A percentile compares a stretch with the other conserved stretches of the same genome.
Conservation (phyloP, 2,329 filamentous ascomycete species). For the Elsinoe australis region DNA sequence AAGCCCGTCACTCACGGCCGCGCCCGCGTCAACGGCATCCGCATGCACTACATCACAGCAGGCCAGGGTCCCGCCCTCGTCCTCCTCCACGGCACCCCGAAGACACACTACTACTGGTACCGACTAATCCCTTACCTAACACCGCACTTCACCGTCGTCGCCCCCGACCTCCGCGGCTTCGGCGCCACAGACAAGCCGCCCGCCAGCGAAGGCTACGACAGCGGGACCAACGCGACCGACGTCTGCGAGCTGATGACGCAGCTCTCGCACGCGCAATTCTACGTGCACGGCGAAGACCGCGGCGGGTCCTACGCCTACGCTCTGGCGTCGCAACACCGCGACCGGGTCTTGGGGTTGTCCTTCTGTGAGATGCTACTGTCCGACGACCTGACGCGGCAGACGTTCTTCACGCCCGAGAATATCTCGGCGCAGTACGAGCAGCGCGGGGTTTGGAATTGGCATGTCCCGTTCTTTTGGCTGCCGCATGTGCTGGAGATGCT, state of each 20-base stretch:
- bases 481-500: conserved; percentile 36
- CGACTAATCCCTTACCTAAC: conserved; percentile 31
- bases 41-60: conserved; percentile 30
- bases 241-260: conserved; percentile 32
- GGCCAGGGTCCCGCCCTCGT: conserved; percentile 27
- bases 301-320: conserved; percentile 33
- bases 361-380: conserved; percentile 33
- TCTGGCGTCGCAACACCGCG: conserved; percentile 28
- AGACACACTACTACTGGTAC: conserved; percentile 34
- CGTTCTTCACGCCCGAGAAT: conserved; percentile 29
- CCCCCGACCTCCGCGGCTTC: conserved; percentile 33
- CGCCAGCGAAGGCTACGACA: conserved; percentile 34
- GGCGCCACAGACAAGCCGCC: conserved; percentile 37
- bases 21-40: conserved; percentile 29
- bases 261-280: conserved; percentile 30
- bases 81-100: conserved; percentile 30
- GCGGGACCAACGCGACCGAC: conserved; percentile 31
- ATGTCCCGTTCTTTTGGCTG: conserved; percentile 32
- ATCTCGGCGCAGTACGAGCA: conserved; percentile 28
- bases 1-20: conserved; percentile 27
- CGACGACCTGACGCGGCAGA: conserved; percentile 29
- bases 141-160: conserved; percentile 32
- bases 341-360: conserved; percentile 28
- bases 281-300: conserved; percentile 32
- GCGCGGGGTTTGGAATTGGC: conserved; percentile 33